Conservation (phyloP, 2,329 filamentous ascomycete species). For the Aspergillus novofumigatus region DNA sequence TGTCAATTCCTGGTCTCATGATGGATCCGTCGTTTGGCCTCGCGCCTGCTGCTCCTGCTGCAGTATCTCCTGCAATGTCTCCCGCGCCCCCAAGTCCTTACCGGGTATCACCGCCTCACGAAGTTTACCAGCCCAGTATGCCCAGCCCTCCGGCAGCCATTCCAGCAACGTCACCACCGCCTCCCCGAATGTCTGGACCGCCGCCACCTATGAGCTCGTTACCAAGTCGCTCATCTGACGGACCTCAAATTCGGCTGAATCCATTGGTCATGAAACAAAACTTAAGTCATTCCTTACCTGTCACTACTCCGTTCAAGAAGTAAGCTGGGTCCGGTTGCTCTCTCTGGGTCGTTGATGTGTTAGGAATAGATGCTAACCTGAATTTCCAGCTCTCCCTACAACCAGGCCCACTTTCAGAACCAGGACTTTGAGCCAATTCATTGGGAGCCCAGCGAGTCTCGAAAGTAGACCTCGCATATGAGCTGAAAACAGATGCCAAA, state of each 20-base stretch:
- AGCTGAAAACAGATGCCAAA: background rate
- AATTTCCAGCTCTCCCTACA: conserved; percentile 38
- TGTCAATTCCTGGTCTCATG: conserved; percentile 39
- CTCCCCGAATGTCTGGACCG: conserved; percentile 22
- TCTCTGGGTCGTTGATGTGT: background rate
- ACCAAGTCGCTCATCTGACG: conserved; percentile 31
- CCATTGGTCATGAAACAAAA: conserved; percentile 39
- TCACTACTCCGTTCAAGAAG: conserved; percentile 42
- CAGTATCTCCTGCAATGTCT: conserved; percentile 30
- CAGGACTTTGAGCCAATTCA: conserved; percentile 44
- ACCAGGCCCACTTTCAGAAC: conserved; percentile 45
- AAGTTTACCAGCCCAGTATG: conserved; percentile 32
- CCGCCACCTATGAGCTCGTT: conserved; percentile 32
- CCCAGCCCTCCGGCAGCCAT: conserved; percentile 21
- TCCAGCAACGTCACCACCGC: conserved; percentile 27
- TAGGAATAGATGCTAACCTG: conserved; percentile 1
- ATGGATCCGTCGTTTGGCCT: conserved; percentile 32
- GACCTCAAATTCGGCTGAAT: conserved; percentile 40
- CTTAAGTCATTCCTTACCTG: conserved; percentile 36
- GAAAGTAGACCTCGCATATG: conserved; percentile 18
- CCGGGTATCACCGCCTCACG: conserved; percentile 29
- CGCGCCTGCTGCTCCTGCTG: conserved; percentile 24
- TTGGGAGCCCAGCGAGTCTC: conserved; percentile 40
- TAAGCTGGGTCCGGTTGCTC: conserved; percentile 16
- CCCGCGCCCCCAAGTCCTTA: conserved; percentile 27